phyloP scores from a whole-genome alignment of 805 yeast genomes.

The Sungouiozyma ichnusensis region DNA sequence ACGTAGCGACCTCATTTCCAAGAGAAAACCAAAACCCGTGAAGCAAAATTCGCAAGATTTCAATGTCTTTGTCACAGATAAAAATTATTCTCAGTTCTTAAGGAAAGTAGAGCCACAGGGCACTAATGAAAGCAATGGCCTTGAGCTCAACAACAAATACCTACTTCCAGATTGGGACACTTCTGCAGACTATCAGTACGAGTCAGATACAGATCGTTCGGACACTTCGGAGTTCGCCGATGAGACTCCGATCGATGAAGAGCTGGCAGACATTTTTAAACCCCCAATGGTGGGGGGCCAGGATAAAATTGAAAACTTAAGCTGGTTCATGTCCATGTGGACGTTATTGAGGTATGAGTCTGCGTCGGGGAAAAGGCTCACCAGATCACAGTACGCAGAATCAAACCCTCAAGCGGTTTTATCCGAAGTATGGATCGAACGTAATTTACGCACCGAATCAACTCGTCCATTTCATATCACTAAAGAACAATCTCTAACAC shows the following conservation, averaged over 20 bases:
- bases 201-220: neutral
- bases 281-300: neutral
- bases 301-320: constrained; percentile 8
- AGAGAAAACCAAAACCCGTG: neutral
- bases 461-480: constrained; percentile 1
- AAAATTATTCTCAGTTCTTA: constrained; percentile 18
- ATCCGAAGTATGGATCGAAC: constrained; percentile 23
- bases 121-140: constrained; percentile 12
- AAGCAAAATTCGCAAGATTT: constrained; percentile 7
- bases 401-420: constrained; percentile 24
- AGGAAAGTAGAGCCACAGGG: constrained; percentile 4
- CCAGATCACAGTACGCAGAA: constrained; percentile 28
- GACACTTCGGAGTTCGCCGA: constrained; percentile 4
- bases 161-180: constrained; percentile 23
- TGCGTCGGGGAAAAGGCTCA: constrained; percentile 18
- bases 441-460: constrained; percentile 11
- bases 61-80: constrained; percentile 18
- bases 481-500: neutral
- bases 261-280: neutral
- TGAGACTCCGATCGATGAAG: constrained; percentile 5
- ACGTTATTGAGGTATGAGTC: constrained; percentile 18
- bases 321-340: constrained; percentile 25
- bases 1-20: neutral
- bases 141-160: constrained; percentile 10
- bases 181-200: constrained; percentile 3